phyloP scores from a whole-genome alignment of 805 yeast genomes.

The Ogataea methylovora region DNA sequence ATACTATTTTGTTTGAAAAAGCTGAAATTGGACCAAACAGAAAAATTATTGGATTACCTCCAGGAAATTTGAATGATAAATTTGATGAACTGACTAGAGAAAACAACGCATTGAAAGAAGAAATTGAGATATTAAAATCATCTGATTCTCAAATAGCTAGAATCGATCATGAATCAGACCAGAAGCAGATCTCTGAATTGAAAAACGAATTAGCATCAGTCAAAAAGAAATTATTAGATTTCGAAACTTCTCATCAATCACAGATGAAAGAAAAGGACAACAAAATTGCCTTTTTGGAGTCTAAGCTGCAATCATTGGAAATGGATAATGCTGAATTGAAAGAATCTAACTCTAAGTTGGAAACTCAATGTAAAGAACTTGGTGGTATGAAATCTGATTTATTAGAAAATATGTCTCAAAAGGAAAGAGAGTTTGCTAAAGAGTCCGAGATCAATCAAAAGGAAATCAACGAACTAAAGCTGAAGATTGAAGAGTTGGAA shows the following conservation, averaged over 20 bases:
- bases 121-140: slow-evolving; percentile 9
- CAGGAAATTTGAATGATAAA: slow-evolving; percentile 19
- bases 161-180: slow-evolving; percentile 2
- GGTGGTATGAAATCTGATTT: slow-evolving; percentile 50
- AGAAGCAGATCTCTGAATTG: slow-evolving; percentile 10
- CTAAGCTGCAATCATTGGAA: slow-evolving; percentile 2
- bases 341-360: slow-evolving; percentile 17
- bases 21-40: slow-evolving; percentile 13
- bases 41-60: slow-evolving; percentile 19
- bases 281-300: slow-evolving; percentile 3
- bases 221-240: slow-evolving; percentile 5
- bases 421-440: slow-evolving; percentile 49
- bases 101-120: slow-evolving; percentile 13
- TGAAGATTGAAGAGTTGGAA: slow-evolving; percentile 42
- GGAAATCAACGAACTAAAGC: slow-evolving; percentile 40
- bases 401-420: slow-evolving; percentile 57
- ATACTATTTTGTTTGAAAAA: slow-evolving; percentile 11
- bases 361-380: slow-evolving; percentile 16
- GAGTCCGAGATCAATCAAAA: slow-evolving; percentile 44
- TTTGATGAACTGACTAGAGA: slow-evolving; percentile 14
- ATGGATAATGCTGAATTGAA: slow-evolving; percentile 11
- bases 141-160: not conserved
- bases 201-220: slow-evolving; percentile 11
- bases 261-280: slow-evolving; percentile 1
- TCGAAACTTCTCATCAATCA: slow-evolving; percentile 1